These are phyloP conservation scores for Aspergillus melleus DNA, from an alignment of 2,329 filamentous ascomycete genomes.

Conservation along the genomic window DNA sequence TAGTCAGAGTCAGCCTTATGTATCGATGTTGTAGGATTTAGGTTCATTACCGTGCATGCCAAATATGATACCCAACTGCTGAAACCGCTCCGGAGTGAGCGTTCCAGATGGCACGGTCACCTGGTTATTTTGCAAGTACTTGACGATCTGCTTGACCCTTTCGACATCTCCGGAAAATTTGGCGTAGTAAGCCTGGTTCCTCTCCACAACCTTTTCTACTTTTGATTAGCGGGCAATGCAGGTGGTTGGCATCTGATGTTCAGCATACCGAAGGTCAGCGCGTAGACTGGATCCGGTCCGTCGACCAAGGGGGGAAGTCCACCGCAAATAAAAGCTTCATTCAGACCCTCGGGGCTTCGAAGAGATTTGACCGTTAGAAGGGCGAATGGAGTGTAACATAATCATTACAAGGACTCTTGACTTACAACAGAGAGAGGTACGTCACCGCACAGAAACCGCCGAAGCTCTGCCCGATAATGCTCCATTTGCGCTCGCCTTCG, in stretches of 20 bases:
- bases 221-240: slow-evolving; percentile 12
- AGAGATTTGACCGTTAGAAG: not conserved
- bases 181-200: slow-evolving; percentile 76
- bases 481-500: slow-evolving; percentile 73
- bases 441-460: slow-evolving; percentile 83
- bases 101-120: slow-evolving; percentile 68
- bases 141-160: slow-evolving; percentile 65
- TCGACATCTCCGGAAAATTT: slow-evolving; percentile 82
- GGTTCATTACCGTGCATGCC: slow-evolving; percentile 64
- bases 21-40: not conserved
- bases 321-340: slow-evolving; percentile 81
- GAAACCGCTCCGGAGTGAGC: slow-evolving; percentile 71
- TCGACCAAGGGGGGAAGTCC: slow-evolving; percentile 77
- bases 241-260: not conserved
- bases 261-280: slow-evolving; percentile 59
- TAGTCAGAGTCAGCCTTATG: slow-evolving; percentile 23
- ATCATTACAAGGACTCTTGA: slow-evolving; percentile 1
- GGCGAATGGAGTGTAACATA: not conserved
- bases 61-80: slow-evolving; percentile 75
- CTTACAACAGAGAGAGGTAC: slow-evolving; percentile 73
- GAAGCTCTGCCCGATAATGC: slow-evolving; percentile 85
- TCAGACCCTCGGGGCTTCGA: slow-evolving; percentile 66
- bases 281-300: slow-evolving; percentile 73
- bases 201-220: slow-evolving; percentile 61
- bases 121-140: slow-evolving; percentile 62